Conservation (phyloP, 345 rosid species). For the Streptanthus diversifolius region DNA sequence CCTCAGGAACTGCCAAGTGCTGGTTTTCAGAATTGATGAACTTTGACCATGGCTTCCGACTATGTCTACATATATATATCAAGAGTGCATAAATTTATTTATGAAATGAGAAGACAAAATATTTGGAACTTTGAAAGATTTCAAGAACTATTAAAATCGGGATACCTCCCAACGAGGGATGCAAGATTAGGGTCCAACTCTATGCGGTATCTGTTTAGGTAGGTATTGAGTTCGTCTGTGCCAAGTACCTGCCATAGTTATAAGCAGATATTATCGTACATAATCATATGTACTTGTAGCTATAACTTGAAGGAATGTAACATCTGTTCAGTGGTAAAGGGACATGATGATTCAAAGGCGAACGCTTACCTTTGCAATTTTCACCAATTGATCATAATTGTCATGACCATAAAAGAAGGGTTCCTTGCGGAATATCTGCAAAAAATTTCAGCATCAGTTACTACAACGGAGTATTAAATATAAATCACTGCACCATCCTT, state of each 20-base stretch:
- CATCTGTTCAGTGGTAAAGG: neutral
- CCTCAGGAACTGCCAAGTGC: conserved; percentile 92
- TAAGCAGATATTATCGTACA: neutral
- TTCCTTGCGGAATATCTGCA: conserved; percentile 96
- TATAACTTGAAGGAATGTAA: neutral
- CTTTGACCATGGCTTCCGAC: conserved; percentile 90
- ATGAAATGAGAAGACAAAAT: neutral
- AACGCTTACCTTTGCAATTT: conserved; percentile 81
- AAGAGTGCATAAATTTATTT: neutral
- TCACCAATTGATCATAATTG: conserved; percentile 94
- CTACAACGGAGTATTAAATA: neutral
- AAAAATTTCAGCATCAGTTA: conserved; percentile 35
- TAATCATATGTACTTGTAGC: neutral
- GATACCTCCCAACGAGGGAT: conserved; percentile 86
- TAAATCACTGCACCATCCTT: neutral
- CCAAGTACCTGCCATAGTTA: conserved; percentile 65
- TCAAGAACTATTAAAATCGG: neutral
- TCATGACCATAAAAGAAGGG: conserved; percentile 99
- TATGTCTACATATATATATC: conserved; percentile 47
- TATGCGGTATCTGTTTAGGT: conserved; percentile 75
- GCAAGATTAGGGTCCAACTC: conserved; percentile 90
- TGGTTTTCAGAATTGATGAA: conserved; percentile 85
- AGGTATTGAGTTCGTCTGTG: conserved; percentile 82
- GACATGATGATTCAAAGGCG: neutral
- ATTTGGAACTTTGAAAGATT: neutral